These are phyloP conservation scores for Basidioascus undulatus DNA, from an alignment of 768 basidiomycete genomes.

Conservation along the genomic window DNA sequence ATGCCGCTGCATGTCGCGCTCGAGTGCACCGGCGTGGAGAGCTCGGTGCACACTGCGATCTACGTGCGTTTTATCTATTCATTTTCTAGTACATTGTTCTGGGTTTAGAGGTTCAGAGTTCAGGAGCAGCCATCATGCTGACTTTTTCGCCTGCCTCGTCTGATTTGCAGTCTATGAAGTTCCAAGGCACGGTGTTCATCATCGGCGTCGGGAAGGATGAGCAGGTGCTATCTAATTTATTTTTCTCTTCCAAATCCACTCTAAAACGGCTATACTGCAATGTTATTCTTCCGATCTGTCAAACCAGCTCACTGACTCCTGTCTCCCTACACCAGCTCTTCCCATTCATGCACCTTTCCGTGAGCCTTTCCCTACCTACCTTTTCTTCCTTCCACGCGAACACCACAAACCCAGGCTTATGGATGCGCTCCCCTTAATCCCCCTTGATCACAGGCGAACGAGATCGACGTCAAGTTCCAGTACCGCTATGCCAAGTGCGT, in stretches of 20 bases:
- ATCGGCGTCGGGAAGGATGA: conserved; percentile 22
- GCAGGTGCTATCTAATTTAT: no score
- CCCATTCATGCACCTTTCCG: conserved; percentile 20
- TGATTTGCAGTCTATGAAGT: conserved; percentile 15
- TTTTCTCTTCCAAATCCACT: no score
- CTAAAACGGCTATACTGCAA: no score
- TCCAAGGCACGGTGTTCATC: conserved; percentile 21
- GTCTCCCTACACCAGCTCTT: no score
- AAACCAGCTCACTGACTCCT: no score
- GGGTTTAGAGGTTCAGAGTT: not conserved
- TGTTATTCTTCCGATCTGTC: no score
- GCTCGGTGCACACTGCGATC: conserved; percentile 18
- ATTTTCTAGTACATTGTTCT: no score
- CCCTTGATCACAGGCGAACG: conserved; percentile 3
- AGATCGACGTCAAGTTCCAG: conserved; percentile 22
- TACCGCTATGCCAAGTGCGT: conserved; percentile 21
- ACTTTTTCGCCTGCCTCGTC: not conserved
- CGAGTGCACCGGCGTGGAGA: conserved; percentile 24
- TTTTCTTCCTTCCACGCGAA: not conserved
- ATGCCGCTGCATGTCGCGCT: conserved; percentile 15
- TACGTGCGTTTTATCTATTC: conserved; percentile 11
- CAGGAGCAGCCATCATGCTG: no score
- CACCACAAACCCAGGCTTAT: no score
- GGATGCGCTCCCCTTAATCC: no score
- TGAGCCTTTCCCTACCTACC: not conserved